Percentiles rank a stretch among this genome's conserved stretches.
These are phyloP conservation scores for Xerocomellus chrysenteron DNA, from an alignment of 768 basidiomycete species.

Conservation along the genomic window DNA sequence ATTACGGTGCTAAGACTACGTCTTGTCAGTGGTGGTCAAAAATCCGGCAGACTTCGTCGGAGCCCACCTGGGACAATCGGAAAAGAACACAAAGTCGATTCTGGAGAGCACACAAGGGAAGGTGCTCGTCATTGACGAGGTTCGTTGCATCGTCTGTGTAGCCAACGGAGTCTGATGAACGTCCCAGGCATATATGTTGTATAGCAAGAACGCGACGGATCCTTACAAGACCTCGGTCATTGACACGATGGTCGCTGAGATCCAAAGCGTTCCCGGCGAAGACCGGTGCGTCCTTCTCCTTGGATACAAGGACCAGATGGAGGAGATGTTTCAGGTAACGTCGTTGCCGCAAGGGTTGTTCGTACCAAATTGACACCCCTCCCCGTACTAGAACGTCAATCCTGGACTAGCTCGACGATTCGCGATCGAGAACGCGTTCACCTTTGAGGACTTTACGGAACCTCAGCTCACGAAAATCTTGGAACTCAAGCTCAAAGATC, in stretches of 20 bases:
- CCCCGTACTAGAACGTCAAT: constrained; percentile 57
- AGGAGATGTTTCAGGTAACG: constrained; percentile 71
- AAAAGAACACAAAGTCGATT: constrained; percentile 64
- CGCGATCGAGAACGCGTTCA: constrained; percentile 66
- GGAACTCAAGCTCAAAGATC: constrained; percentile 54
- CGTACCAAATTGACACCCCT: not conserved
- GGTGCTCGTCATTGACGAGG: constrained; percentile 73
- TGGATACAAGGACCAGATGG: constrained; percentile 67
- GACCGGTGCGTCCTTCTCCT: constrained; percentile 67
- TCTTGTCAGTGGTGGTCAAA: constrained; percentile 54
- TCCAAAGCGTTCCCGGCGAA: constrained; percentile 68
- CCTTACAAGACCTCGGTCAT: constrained; percentile 67
- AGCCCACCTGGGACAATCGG: constrained; percentile 55
- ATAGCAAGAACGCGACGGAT: constrained; percentile 44
- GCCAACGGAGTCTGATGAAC: not conserved
- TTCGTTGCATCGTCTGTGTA: constrained; percentile 13
- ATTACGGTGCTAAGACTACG: not conserved
- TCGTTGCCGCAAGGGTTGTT: not conserved
- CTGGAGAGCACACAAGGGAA: constrained; percentile 59
- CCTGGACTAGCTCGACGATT: constrained; percentile 68
- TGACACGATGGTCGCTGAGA: constrained; percentile 73
- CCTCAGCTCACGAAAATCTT: constrained; percentile 52
- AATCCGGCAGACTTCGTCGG: constrained; percentile 73
- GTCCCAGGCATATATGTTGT: constrained; percentile 68
- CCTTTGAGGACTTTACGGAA: constrained; percentile 63